phyloP scores from a whole-genome alignment of 1,284 basidiomycete genomes.

The Rhodotorula sp. region DNA sequence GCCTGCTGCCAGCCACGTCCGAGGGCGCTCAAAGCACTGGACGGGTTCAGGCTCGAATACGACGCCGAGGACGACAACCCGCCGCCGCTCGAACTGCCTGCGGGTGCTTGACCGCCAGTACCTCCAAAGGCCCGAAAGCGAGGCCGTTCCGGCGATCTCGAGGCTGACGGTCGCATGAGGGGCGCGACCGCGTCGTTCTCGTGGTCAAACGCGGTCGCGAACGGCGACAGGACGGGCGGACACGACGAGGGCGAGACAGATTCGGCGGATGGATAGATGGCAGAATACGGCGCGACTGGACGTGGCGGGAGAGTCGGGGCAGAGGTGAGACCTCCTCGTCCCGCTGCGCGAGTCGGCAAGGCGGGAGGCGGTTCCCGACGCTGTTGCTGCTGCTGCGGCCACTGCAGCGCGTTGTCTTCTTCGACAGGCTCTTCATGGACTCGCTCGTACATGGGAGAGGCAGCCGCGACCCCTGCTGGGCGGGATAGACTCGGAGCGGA shows the following conservation, averaged over 20 bases:
- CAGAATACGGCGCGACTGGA: neutral
- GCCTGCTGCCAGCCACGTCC: constrained; percentile 6
- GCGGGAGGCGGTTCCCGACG: constrained; percentile 6
- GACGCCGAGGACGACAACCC: constrained; percentile 4
- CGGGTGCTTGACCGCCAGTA: neutral
- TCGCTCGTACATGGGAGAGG: neutral
- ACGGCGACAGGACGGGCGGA: constrained; percentile 7
- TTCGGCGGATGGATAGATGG: neutral
- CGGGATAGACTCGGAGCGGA: neutral
- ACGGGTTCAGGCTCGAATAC: neutral
- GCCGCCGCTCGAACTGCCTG: neutral
- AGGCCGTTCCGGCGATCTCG: neutral
- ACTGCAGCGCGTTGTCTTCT: too few relatives aligned
- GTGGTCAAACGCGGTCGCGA: neutral
- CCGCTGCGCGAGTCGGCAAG: constrained; percentile 4
- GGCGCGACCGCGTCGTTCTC: neutral
- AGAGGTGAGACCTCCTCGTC: neutral
- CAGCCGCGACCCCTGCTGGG: neutral
- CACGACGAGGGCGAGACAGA: constrained; percentile 13
- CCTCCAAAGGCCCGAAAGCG: neutral
- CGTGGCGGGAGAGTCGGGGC: neutral
- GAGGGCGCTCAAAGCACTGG: neutral
- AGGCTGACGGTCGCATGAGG: neutral
- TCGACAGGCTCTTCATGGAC: too few relatives aligned
- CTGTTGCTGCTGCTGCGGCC: neutral